A percentile compares a stretch with the other conserved stretches of the same genome.
These are phyloP conservation scores for Tricholoma matsutake DNA, from an alignment of 768 basidiomycete species.

Conservation along the genomic window DNA sequence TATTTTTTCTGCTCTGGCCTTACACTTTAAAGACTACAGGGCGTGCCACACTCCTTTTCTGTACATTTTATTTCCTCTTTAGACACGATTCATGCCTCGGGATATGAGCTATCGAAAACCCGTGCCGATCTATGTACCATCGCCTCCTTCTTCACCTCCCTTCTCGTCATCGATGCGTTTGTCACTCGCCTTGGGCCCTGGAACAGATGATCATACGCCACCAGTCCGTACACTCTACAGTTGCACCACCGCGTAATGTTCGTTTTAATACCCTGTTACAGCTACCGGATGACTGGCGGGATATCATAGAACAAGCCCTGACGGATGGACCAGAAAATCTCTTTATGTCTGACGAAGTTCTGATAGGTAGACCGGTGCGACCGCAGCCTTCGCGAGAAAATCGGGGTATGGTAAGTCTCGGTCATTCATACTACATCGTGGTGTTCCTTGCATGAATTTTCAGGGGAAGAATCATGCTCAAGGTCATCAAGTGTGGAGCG, in stretches of 20 bases:
- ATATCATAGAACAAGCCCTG: constrained; percentile 23
- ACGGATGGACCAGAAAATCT: constrained; percentile 4
- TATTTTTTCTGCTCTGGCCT: background rate
- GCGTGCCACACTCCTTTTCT: background rate
- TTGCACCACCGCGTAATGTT: background rate
- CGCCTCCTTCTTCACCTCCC: constrained; percentile 49
- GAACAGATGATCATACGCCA: constrained; percentile 4
- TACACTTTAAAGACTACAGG: background rate
- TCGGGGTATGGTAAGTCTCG: background rate
- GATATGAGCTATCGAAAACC: constrained; percentile 70
- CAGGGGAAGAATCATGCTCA: background rate
- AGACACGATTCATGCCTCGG: constrained; percentile 26
- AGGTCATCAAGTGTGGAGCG: background rate
- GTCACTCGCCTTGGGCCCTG: constrained; percentile 9
- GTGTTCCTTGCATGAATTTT: background rate
- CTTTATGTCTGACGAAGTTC: background rate
- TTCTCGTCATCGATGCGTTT: constrained; percentile 8
- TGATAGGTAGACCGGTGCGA: background rate
- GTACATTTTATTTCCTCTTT: background rate
- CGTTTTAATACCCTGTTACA: constrained; percentile 7
- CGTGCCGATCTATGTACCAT: constrained; percentile 63
- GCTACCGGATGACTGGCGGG: constrained; percentile 36
- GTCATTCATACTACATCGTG: background rate
- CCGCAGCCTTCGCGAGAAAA: background rate
- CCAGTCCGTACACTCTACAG: constrained; percentile 5